Percentiles rank a stretch among this genome's conserved stretches.
These are phyloP conservation scores for Fusarium nanum DNA, from an alignment of 2,329 filamentous ascomycete species.

Conservation along the genomic window DNA sequence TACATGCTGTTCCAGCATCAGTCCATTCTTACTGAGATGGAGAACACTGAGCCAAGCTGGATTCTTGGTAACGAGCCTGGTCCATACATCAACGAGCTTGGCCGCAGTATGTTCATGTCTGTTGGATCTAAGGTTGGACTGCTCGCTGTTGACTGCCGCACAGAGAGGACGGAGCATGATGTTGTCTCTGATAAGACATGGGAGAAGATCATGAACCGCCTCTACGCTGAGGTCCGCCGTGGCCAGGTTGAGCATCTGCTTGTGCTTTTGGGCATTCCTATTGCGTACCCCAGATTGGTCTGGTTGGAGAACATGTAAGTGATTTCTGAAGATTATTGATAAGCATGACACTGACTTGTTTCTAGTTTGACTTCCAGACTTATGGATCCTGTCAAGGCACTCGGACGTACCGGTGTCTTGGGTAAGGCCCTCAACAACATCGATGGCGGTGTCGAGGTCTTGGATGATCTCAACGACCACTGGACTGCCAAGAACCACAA, in stretches of 20 bases:
- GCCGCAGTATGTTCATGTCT: constrained; percentile 86
- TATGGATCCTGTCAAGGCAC: constrained; percentile 89
- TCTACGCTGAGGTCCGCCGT: constrained; percentile 82
- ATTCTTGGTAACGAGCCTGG: constrained; percentile 81
- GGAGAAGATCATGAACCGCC: constrained; percentile 86
- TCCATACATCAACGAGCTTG: constrained; percentile 89
- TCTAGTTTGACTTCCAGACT: constrained; percentile 80
- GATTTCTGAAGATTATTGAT: background rate
- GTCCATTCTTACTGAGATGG: constrained; percentile 82
- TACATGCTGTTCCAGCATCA: constrained; percentile 99
- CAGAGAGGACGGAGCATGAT: constrained; percentile 86
- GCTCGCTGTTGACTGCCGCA: constrained; percentile 89
- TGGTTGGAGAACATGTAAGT: constrained; percentile 78
- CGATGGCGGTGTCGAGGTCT: constrained; percentile 89
- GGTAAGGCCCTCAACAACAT: constrained; percentile 87
- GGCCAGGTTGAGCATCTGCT: constrained; percentile 91
- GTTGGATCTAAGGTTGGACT: constrained; percentile 84
- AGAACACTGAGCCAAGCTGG: constrained; percentile 91
- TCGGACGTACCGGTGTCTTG: constrained; percentile 84
- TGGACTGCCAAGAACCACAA: constrained; percentile 98
- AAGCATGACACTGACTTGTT: constrained; percentile 48
- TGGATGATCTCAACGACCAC: constrained; percentile 94
- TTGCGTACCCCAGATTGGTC: constrained; percentile 81
- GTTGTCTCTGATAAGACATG: constrained; percentile 85
- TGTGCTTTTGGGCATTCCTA: constrained; percentile 85